These are phyloP conservation scores for Scopulariopsis brevicaulis DNA, from an alignment of 2,329 filamentous ascomycete genomes.

Conservation along the genomic window DNA sequence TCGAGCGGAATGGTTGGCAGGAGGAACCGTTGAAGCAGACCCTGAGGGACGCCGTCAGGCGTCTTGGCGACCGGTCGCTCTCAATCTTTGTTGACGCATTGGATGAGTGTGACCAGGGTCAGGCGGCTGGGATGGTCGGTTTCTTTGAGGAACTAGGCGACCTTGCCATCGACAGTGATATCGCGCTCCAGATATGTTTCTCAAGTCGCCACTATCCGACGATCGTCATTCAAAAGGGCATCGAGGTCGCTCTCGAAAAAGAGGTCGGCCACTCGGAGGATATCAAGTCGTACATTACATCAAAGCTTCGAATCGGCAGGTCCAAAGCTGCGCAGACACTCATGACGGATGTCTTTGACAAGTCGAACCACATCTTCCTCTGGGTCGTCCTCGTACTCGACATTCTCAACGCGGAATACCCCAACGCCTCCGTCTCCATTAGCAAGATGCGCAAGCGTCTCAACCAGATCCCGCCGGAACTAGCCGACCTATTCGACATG, in stretches of 20 bases:
- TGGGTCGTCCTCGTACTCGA: background rate
- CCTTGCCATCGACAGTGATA: background rate
- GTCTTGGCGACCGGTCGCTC: conserved; percentile 11
- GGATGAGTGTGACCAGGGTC: conserved; percentile 19
- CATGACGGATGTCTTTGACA: background rate
- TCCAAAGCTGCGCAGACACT: background rate
- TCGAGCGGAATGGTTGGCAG: background rate
- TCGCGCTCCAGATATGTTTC: background rate
- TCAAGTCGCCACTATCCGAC: background rate
- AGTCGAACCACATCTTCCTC: background rate
- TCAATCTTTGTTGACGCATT: conserved; percentile 18
- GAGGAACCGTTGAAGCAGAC: background rate
- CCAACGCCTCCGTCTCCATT: background rate
- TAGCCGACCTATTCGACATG: background rate
- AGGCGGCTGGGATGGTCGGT: conserved; percentile 14
- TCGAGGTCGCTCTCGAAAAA: background rate
- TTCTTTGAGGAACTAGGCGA: conserved; percentile 14
- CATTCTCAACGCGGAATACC: background rate
- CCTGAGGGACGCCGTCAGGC: conserved; percentile 14
- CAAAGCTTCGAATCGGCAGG: background rate
- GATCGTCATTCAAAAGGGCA: background rate
- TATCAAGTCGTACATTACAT: background rate
- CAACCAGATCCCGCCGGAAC: background rate
- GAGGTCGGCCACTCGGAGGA: background rate
- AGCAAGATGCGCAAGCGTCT: background rate